Evolutionary conservation across 202 grass and related monocot genomes (phyloP), one percentile per base, ranked within the genome.

Genomic region (Digitaria exilis): DNA sequence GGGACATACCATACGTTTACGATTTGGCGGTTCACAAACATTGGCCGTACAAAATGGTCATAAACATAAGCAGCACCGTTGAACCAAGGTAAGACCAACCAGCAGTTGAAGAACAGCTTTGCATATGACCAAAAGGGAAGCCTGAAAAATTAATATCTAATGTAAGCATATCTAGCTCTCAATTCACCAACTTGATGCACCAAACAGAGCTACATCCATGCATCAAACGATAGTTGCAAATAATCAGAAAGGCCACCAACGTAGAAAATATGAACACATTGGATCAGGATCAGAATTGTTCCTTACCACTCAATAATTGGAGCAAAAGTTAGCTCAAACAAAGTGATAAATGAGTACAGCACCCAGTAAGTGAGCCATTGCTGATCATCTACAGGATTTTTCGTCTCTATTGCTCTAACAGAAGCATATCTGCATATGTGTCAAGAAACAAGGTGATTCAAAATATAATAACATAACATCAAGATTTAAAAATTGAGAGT

Each of bases 351-450:
- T 0, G 94, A 94, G 69, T 97, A 90, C 66, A 94, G 44, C 83
- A 97, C 91, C 94, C 94, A 97, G 67, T 97, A 97, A 67, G 94
- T 94, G 68, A 97, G 94, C 94, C 91, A 97, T 29, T 97, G 91
- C 71, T 97, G 87, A 82, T 94, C 89, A 74, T 97, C 91, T 14
- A 92, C 44, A 43, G 87, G 82, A 64, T 90, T 92, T 84, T 92
- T 94, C 22, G 89, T 97, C 88, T 97, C 94, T 67, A 97, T 97
- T 24, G 91, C 94, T 74, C 88, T 90, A 42, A 97, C 85, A 62
- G 91, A 97, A 37, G 91, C 94, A 82, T 97, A 97, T 55, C 91
- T 97, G 87, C 54, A 88, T 63, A 68, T 1, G 29, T 65, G 32
- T 22, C 35, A 84, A 77, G 42, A 70, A 24, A 75, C 6, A 71